Evolutionary conservation across 345 rosid species (phyloP).

Genomic region (Cardiospermum halicacabum): DNA sequence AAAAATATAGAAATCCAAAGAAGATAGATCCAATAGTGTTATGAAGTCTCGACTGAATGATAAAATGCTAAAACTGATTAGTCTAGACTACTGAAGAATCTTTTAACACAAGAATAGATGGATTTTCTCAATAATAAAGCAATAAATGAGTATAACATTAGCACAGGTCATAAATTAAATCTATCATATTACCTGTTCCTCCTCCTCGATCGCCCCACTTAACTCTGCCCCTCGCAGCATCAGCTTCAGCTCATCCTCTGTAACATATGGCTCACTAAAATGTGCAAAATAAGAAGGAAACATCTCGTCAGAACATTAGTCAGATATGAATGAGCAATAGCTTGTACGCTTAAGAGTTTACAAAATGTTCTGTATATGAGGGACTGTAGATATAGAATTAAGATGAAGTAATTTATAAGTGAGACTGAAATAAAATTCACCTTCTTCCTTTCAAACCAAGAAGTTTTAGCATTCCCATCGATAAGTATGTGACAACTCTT

Average conservation of each 20-base stretch:
- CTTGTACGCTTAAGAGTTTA: background rate
- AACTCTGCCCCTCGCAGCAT: conserved; percentile 96
- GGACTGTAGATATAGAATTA: background rate
- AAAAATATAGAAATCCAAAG: background rate
- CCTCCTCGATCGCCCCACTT: conserved; percentile 99
- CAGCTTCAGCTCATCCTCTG: conserved; percentile 93
- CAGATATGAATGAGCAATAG: background rate
- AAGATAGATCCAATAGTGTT: background rate
- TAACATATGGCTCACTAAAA: conserved; percentile 85
- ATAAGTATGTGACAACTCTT: conserved; percentile 83
- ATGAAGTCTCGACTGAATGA: background rate
- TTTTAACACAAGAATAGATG: background rate
- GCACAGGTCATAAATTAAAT: background rate
- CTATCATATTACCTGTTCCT: conserved; percentile 67
- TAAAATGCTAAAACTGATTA: background rate
- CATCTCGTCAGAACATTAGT: background rate
- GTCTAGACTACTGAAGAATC: background rate
- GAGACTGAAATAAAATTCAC: conserved; percentile 32
- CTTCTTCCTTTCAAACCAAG: conserved; percentile 97
- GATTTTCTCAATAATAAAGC: background rate
- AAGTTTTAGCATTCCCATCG: conserved; percentile 94
- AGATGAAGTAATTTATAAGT: background rate
- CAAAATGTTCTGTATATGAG: background rate
- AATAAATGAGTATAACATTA: background rate
- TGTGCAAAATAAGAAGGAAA: conserved; percentile 1